Base-by-base conservation (phyloP, 2,329 filamentous ascomycete species). In the Hymenoscyphus fraxineus region DNA sequence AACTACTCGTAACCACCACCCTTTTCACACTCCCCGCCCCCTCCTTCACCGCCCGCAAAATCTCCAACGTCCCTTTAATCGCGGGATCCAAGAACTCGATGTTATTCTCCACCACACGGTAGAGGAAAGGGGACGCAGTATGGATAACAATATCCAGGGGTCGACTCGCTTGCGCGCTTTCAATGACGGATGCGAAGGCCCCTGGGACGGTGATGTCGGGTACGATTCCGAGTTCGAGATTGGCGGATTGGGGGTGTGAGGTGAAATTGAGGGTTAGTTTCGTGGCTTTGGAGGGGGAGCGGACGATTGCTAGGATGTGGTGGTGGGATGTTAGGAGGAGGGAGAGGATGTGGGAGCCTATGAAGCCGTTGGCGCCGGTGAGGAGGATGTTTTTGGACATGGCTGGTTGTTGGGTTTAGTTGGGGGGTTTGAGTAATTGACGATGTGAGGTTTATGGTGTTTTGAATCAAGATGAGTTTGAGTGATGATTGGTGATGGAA, bases 301-400 rank as follows among this genome's bases (percentile, higher is more conserved):
- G 60, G n/a, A 56, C 44, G 3, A 56, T 51, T 74, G 74, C 2
- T 75, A 74, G 0, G 70, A 75, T 13, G 63, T 69, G 9, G 40
- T 75, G 3, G 87, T 91, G 64, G 84, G 85, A 62, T 85, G 92
- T 44, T 92, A 90, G 90, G 86, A 91, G 65, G 79, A 93, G 61
- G 19, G 69, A 64, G 54, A 76, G 69, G 32, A 74, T 67, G 57
- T 73, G 73, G 9, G 71, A 70, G 7, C 68, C 73, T 1, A 75
- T 64, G 59, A 73, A 75, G 19, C 73, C 73, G 63, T 74, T 74
- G 39, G 72, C 73, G 2, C 73, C 74, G 6, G 73, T 75, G 41
- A 75, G 69, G 19, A 76, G 71, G n/a, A 75, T 64, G 15, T 66
- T 55, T 60, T 70, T 64, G 7, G 66, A 58, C 67, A 71, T 71